A percentile compares a stretch with the other conserved stretches of the same genome.
Evolutionary conservation across 345 rosid genomes (phyloP).

Genomic region (Turritis glabra): DNA sequence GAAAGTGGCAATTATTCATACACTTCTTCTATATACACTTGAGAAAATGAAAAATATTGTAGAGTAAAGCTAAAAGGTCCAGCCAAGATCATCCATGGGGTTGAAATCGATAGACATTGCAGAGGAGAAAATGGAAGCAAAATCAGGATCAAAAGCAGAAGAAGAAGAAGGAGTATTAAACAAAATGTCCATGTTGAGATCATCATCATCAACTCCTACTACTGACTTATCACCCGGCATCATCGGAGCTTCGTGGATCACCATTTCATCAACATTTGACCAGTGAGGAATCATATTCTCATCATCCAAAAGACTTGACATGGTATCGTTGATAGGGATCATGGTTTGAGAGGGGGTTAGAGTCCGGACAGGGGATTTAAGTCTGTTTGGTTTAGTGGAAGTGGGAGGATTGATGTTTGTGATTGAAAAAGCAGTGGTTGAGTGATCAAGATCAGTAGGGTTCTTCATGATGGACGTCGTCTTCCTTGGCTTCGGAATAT

Average conservation of each 20-base stretch:
- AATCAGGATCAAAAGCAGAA: conserved; percentile 40
- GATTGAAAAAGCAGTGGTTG: conserved; percentile 32
- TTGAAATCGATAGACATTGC: conserved; percentile 39
- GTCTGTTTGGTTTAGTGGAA: conserved; percentile 27
- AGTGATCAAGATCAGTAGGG: conserved; percentile 27
- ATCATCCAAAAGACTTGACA: conserved; percentile 31
- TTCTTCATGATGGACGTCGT: conserved; percentile 14
- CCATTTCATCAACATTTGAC: conserved; percentile 33
- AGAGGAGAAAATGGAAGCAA: conserved; percentile 37
- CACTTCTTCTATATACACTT: conserved; percentile 28
- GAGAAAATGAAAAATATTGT: conserved; percentile 9
- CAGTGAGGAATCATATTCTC: conserved; percentile 31
- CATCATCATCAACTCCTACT: conserved; percentile 22
- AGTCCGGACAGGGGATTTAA: conserved; percentile 31
- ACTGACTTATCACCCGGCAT: conserved; percentile 21
- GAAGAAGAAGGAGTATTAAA: conserved; percentile 32
- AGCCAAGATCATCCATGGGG: conserved; percentile 42
- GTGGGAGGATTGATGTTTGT: conserved; percentile 33
- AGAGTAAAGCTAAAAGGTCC: conserved; percentile 38
- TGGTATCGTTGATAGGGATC: conserved; percentile 16
- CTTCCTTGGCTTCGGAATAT: conserved; percentile 22
- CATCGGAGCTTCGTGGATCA: conserved; percentile 30
- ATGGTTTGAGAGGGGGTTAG: conserved; percentile 9
- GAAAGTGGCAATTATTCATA: conserved; percentile 13
- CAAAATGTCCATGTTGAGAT: conserved; percentile 38